Evolutionary conservation across 2,329 filamentous ascomycete species (phyloP).

Genomic region (Curvularia spicifera): DNA sequence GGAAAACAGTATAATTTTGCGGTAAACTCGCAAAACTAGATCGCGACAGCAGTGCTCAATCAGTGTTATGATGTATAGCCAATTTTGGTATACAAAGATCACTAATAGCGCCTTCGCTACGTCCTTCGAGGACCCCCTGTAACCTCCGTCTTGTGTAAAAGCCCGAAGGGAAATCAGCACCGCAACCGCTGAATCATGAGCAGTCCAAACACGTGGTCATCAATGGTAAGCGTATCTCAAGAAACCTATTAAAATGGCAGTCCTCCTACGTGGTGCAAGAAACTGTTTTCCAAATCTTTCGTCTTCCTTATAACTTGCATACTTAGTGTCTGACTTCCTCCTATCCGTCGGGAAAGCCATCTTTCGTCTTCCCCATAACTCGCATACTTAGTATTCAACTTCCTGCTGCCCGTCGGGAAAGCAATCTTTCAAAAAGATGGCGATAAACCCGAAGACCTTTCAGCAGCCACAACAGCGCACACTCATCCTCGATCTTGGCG

Average conservation of each 20-base stretch:
- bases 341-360: neutral
- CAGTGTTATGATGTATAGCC: neutral
- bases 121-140: neutral
- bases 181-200: neutral
- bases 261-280: neutral
- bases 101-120: neutral
- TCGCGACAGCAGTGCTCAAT: neutral
- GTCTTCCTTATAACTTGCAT: neutral
- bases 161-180: neutral
- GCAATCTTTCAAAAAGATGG: no score
- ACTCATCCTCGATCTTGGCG: conserved; percentile 47
- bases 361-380: neutral
- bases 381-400: neutral
- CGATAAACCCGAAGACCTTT: no score
- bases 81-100: neutral
- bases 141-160: neutral
- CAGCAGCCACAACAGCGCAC: conserved; percentile 2
- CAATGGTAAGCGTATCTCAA: neutral
- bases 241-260: neutral
- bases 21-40: neutral
- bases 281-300: neutral
- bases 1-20: neutral
- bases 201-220: neutral
- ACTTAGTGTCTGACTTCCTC: neutral
- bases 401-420: neutral